phyloP scores from a whole-genome alignment of 768 basidiomycete genomes.

The Terana coerulea region DNA sequence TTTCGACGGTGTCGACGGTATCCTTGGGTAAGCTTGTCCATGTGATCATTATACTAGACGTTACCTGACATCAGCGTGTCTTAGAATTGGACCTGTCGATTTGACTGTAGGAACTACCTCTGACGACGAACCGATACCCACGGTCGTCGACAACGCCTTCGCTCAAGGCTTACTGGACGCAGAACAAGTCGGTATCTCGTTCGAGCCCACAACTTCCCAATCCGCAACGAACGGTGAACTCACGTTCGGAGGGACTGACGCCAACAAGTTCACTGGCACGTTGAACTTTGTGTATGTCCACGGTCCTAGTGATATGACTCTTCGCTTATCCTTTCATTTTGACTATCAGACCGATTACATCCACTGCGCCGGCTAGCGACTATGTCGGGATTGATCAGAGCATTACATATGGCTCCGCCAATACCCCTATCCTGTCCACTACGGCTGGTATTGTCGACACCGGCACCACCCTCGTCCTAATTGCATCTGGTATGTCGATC shows the following conservation, averaged over 20 bases:
- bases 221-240: slow-evolving; percentile 13
- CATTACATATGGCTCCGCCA: slow-evolving; percentile 20
- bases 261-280: not conserved
- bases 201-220: slow-evolving; percentile 19
- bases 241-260: slow-evolving; percentile 6
- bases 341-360: slow-evolving; percentile 21
- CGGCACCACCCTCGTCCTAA: slow-evolving; percentile 28
- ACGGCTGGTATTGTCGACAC: slow-evolving; percentile 30
- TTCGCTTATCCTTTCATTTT: not conserved
- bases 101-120: slow-evolving; percentile 6
- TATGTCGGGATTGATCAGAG: slow-evolving; percentile 29
- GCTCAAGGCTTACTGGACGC: slow-evolving; percentile 25
- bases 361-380: slow-evolving; percentile 13
- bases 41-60: not conserved
- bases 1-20: slow-evolving; percentile 46
- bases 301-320: not conserved
- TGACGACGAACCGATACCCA: slow-evolving; percentile 20
- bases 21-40: slow-evolving; percentile 26
- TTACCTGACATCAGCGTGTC: not conserved
- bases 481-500: slow-evolving; percentile 21
- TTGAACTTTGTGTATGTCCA: slow-evolving; percentile 19
- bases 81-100: slow-evolving; percentile 6
- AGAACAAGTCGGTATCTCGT: slow-evolving; percentile 30
- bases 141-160: slow-evolving; percentile 32
- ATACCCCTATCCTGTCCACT: slow-evolving; percentile 14